A percentile compares a stretch with the other conserved stretches of the same genome.
phyloP scores from a whole-genome alignment of 148 eudicot species.

The Suaeda aralocaspica region DNA sequence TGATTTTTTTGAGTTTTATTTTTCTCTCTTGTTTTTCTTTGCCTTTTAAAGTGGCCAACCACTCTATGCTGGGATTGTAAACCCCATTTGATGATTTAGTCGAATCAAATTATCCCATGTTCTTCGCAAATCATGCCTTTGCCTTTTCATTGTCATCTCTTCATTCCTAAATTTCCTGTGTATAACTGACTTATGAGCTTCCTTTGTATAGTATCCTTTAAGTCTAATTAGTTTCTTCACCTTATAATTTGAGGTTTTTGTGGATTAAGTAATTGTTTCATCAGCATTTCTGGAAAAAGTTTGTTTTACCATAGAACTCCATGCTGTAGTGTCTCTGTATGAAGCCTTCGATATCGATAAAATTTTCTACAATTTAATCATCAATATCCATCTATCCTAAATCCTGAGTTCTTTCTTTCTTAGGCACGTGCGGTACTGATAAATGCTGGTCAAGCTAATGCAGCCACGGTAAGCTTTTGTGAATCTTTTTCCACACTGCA shows the following conservation, averaged over 20 bases:
- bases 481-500: background rate
- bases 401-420: slow-evolving; percentile 1
- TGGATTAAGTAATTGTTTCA: background rate
- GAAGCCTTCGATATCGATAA: background rate
- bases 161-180: no score
- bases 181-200: background rate
- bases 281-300: background rate
- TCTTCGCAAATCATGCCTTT: no score
- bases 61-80: no score
- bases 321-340: background rate
- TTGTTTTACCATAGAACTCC: background rate
- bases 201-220: background rate
- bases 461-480: slow-evolving; percentile 67
- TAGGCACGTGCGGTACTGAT: slow-evolving; percentile 97
- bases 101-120: no score
- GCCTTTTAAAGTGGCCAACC: no score
- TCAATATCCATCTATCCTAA: slow-evolving; percentile 1
- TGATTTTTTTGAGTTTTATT: no score
- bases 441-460: slow-evolving; percentile 99
- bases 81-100: no score
- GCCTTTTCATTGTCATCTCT: no score
- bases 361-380: background rate
- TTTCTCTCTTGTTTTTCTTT: no score
- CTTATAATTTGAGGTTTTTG: background rate
- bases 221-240: background rate